Evolutionary conservation across 2,329 filamentous ascomycete genomes (phyloP), one percentile per base, ranked within the genome.

Genomic region (Cercospora nicotianae): DNA sequence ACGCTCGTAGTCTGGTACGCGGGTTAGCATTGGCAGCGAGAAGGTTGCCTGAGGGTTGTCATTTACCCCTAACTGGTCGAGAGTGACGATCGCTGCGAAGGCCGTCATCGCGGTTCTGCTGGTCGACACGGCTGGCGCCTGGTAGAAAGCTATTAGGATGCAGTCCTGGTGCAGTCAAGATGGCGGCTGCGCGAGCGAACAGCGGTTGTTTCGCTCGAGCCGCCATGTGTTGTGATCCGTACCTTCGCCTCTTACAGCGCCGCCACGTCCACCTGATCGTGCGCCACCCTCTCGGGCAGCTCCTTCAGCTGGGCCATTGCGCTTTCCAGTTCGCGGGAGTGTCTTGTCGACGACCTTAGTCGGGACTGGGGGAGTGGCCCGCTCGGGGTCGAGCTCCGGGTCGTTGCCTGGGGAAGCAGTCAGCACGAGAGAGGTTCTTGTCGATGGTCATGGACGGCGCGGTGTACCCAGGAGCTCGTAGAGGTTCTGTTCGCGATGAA

Each of bases 381-480:
- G 89, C 83, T 94, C 92, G 80, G 87, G 87, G 81, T 89, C 88
- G 79, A 87, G 85, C 80, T 90, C 88, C 75, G 86, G 87, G 80
- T 90, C 88, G 82, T 90, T 90, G 81, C 88, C 88, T 80, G 74
- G 72, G 68, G 72, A 70, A 55, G 71, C 73, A 68, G 70, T 75
- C 58, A 72, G 70, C 71, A 68, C 48, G 53, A 18, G 39, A 13
- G 16, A 28, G 64, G 42, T 23, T 42, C 57, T 18, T n/a, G 36
- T 67, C 31, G 60, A 58, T 64, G 64, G 61, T 45, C 61, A 63
- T 64, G 60, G 65, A 31, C 62, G 53, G 58, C 55, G 68, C 20
- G 55, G 63, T 74, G 69, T 96, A 98, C 95, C 94, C 88, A 99
- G 93, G 86, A 96, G 90, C 88, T 95, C 94, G 88, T 92, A 98